Conservation (phyloP, 2,329 filamentous ascomycete species). For the Elsinoe fawcettii region DNA sequence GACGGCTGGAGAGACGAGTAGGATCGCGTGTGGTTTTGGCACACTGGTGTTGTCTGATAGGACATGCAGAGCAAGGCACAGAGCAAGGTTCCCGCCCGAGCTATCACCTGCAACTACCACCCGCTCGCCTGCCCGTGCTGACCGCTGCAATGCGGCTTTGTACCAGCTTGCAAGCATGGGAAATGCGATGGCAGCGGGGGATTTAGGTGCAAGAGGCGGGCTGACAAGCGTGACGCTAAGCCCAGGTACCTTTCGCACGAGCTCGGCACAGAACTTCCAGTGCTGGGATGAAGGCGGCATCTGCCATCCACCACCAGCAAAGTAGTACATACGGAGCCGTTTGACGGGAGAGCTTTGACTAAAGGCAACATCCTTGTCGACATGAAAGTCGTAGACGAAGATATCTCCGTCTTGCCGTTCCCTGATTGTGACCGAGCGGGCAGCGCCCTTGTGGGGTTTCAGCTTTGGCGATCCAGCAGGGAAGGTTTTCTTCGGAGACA, state of each 20-base stretch:
- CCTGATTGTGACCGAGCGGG: conserved; percentile 29
- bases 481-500: conserved; percentile 25
- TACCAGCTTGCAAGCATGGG: conserved; percentile 43
- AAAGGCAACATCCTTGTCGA: not conserved
- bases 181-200: conserved; percentile 43
- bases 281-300: conserved; percentile 44
- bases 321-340: conserved; percentile 43
- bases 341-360: conserved; percentile 18
- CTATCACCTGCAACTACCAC: conserved; percentile 49
- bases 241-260: conserved; percentile 36
- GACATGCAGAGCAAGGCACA: conserved; percentile 35
- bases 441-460: conserved; percentile 24
- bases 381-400: conserved; percentile 39
- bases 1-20: conserved; percentile 44
- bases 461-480: conserved; percentile 37
- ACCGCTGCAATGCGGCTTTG: conserved; percentile 33
- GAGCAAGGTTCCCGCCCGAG: conserved; percentile 47
- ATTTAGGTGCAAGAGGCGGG: conserved; percentile 47
- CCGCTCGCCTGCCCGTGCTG: conserved; percentile 33
- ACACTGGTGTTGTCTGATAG: conserved; percentile 27
- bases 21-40: conserved; percentile 31
- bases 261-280: conserved; percentile 44
- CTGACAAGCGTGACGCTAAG: conserved; percentile 43
- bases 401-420: conserved; percentile 38
- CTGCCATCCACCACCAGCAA: conserved; percentile 51